Base-by-base conservation (phyloP, 1,139 yeast genomes). In the Sugiyamaella japonica region DNA sequence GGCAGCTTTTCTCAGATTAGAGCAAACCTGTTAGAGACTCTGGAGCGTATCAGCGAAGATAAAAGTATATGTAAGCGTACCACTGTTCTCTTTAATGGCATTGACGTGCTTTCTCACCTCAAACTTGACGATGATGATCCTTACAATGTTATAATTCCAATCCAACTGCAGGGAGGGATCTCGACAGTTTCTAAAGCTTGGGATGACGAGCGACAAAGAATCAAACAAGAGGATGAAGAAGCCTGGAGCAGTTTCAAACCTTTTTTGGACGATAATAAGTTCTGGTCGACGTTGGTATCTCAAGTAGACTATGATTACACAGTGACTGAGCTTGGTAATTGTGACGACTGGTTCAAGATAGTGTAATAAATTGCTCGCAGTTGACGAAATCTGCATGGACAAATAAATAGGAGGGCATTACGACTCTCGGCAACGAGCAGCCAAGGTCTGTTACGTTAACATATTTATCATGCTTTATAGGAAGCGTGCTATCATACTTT, bases 51-150 rank as follows among this genome's bases (percentile, higher is more conserved):
- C 31, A 15, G 52, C 16, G 46, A 48, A 5, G 52, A 48, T 31
- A 16, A 32, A 23, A 20, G 41, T 32, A 48, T 48, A n/a, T 48
- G 52, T 16, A 48, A 48, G 28, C 52, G 52, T 12, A 48, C 52
- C 17, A 48, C 45, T 10, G 31, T 48, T 6, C 20, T 48, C 7
- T 48, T 48, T 28, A 31, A 48, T 17, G 52, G 52, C 7, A 13
- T 48, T n/a, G 52, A 48, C 31, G 34, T 48, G 17, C 39, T 48
- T 9, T 48, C 52, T 15, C 29, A 48, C 31, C 45, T 48, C 20
- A 17, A 41, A 40, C 8, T 31, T 12, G 45, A 40, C 20, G 46
- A 48, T 6, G 38, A 40, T 3, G 31, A 40, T 23, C 36, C 25
- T 2, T 47, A 47, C 23, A 39, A 48, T 17, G 46, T 48, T 8